Base-by-base conservation (phyloP, 495 filamentous ascomycete species). In the Trichocladium uniseriatum region DNA sequence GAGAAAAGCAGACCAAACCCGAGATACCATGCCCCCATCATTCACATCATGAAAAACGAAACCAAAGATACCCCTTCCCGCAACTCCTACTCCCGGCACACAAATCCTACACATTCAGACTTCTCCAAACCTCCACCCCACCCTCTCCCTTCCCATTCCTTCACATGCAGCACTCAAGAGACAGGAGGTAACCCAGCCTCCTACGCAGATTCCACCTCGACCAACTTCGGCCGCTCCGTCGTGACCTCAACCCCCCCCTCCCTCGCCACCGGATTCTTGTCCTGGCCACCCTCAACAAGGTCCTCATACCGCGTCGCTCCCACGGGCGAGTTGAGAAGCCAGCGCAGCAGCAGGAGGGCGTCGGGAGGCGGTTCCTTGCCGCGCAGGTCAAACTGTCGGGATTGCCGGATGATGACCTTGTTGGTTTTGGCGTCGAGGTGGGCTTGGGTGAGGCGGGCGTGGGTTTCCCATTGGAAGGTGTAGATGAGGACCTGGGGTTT, bases 311-410 rank as follows among this genome's bases (percentile, higher is more conserved):
- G 14, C 22, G 41, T 43, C 18, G 41, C 27, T 15, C 41, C 41
- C 15, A 43, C 16, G 16, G 41, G 41, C 5, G 41, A 31, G 41
- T 43, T 43, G n/a, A 43, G 15, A 15, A 43, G 4, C 41, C 41
- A 43, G 15, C 41, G 41, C 5, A 43, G 41, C n/a, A 43, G 28
- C 15, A 43, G 24, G 41, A 29, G 27, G 27, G 41, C 41, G 27
- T 43, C 41, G 15, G 41, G 22, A n/a, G 41, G 41, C 24, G 28
- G 41, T 21, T 43, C 41, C 41, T 27, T 22, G 42, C 42, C 42
- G 1, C 1, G 8, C 9, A 44, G 16, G 18, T 34, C 29, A 9
- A 44, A 10, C 28, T 34, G 42, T 8, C 42, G 15, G 14, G 29
- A 44, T 22, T 44, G 42, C n/a, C 42, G 42, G 42, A 35, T 22